These are phyloP conservation scores for Globisporangium apiculatum DNA, from an alignment of 352 stramenopile species.

Conservation along the genomic window DNA sequence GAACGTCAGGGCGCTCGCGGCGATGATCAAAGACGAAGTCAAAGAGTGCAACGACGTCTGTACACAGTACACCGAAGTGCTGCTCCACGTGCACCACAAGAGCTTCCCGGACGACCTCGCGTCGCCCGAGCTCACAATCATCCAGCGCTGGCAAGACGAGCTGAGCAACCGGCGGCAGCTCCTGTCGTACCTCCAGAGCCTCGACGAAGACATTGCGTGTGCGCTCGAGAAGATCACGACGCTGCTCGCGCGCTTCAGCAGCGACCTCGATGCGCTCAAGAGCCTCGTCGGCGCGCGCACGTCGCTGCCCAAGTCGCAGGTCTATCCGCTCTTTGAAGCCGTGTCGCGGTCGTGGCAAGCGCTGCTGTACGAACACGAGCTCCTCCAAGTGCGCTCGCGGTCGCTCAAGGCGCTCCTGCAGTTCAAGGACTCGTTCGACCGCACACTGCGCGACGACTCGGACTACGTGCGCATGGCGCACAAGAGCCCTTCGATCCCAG, in stretches of 20 bases:
- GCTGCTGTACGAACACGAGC: constrained; percentile 61
- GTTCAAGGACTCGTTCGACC: constrained; percentile 71
- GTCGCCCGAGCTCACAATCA: constrained; percentile 23
- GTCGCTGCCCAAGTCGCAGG: constrained; percentile 90
- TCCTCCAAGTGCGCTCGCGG: constrained; percentile 58
- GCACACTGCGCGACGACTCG: constrained; percentile 43
- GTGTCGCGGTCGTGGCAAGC: constrained; percentile 83
- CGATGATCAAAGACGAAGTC: constrained; percentile 51
- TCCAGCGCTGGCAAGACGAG: constrained; percentile 88
- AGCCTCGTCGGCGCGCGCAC: constrained; percentile 80
- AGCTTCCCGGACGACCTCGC: constrained; percentile 12
- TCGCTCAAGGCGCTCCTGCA: constrained; percentile 61
- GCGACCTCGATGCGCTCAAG: constrained; percentile 58
- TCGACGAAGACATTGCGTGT: constrained; percentile 89
- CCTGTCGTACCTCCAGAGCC: constrained; percentile 84
- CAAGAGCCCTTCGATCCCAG: constrained; percentile 45
- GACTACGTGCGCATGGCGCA: constrained; percentile 45
- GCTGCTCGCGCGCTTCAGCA: constrained; percentile 62
- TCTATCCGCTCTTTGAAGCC: constrained; percentile 92
- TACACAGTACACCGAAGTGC: constrained; percentile 73
- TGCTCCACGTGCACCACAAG: constrained; percentile 69
- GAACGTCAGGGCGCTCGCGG: constrained; percentile 31
- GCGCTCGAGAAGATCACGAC: constrained; percentile 75
- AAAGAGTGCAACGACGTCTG: constrained; percentile 63
- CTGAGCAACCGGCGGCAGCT: constrained; percentile 90